phyloP scores from a whole-genome alignment of 345 rosid genomes.

The Eucalyptus curtisii region DNA sequence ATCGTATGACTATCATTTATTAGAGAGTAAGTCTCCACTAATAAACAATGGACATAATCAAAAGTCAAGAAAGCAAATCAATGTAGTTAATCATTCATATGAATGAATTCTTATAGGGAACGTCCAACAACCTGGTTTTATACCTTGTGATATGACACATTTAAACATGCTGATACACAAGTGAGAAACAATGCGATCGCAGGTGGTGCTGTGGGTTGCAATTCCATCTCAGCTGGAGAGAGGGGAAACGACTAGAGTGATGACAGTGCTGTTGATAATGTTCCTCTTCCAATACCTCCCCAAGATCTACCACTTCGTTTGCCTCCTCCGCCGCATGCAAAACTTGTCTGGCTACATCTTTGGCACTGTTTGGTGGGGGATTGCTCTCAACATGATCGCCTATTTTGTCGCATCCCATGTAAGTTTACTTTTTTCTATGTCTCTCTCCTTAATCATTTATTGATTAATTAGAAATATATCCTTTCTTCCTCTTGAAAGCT shows the following conservation, averaged over 20 bases:
- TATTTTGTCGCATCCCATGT: slow-evolving; percentile 95
- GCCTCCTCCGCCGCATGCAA: slow-evolving; percentile 86
- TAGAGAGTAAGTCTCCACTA: neutral
- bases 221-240: slow-evolving; percentile 47
- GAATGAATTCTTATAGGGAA: neutral
- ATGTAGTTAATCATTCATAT: neutral
- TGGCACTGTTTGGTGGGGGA: slow-evolving; percentile 98
- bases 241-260: slow-evolving; percentile 52
- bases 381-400: slow-evolving; percentile 85
- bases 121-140: neutral
- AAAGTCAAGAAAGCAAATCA: neutral
- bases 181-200: neutral
- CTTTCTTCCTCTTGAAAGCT: neutral
- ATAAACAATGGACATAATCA: neutral
- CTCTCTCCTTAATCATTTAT: neutral
- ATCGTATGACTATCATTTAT: neutral
- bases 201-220: slow-evolving; percentile 79
- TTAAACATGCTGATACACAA: neutral
- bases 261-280: slow-evolving; percentile 51
- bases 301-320: slow-evolving; percentile 78
- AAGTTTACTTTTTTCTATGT: slow-evolving; percentile 5
- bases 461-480: neutral
- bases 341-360: slow-evolving; percentile 84
- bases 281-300: slow-evolving; percentile 94
- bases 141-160: neutral